Conservation (phyloP, 164 flowering plant species). For the Magnolia changhungtana region DNA sequence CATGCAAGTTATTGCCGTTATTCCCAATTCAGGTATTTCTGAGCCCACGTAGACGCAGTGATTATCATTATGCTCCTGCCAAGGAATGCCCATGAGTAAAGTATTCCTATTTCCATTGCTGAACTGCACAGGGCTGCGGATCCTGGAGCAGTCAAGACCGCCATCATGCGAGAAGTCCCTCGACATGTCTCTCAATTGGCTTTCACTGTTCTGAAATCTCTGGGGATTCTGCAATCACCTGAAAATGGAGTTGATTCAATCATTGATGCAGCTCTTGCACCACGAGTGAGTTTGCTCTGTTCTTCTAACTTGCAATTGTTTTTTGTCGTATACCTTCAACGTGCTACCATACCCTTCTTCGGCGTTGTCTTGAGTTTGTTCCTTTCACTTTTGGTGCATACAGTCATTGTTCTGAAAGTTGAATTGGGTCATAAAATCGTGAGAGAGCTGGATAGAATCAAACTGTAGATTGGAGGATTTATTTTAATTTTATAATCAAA, state of each 20-base stretch:
- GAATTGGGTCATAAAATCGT: not conserved
- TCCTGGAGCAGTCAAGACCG: conserved; percentile 79
- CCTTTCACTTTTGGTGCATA: not conserved
- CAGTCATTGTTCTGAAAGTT: not conserved
- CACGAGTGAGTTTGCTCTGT: conserved; percentile 51
- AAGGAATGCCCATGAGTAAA: not conserved
- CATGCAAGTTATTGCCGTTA: too few relatives aligned
- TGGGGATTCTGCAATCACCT: conserved; percentile 69
- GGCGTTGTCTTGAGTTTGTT: not conserved
- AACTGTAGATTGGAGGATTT: not conserved
- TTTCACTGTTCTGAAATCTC: conserved; percentile 36
- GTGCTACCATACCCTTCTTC: not conserved
- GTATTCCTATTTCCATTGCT: not conserved
- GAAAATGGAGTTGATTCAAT: conserved; percentile 54
- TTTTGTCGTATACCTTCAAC: not conserved
- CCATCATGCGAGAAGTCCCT: conserved; percentile 86
- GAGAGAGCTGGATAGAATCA: not conserved
- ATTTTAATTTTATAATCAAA: not conserved
- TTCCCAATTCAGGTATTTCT: too few relatives aligned
- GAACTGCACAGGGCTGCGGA: conserved; percentile 64
- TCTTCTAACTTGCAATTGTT: not conserved
- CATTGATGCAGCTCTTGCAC: conserved; percentile 87
- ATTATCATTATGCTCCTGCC: not conserved
- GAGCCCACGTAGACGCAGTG: not conserved
- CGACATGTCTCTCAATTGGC: conserved; percentile 41